Conservation (phyloP, 2,329 filamentous ascomycete genomes). For the Trichophyton rubrum region DNA sequence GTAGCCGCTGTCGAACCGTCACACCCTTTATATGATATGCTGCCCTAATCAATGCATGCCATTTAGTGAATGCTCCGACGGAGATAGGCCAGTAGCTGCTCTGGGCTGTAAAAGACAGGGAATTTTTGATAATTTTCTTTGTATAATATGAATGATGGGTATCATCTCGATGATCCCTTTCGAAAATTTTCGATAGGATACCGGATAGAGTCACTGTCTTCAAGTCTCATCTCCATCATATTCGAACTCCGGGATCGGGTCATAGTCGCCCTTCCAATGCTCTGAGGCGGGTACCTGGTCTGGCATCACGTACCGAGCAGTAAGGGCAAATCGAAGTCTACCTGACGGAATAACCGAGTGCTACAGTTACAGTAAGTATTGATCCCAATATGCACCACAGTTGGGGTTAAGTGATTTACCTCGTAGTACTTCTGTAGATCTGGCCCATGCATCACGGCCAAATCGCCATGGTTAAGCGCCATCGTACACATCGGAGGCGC, state of each 20-base stretch:
- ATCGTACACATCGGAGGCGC: constrained; percentile 30
- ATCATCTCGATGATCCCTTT: no score
- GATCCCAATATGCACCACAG: not conserved
- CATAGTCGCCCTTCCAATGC: constrained; percentile 14
- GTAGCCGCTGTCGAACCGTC: no score
- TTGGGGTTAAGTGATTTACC: constrained; percentile 16
- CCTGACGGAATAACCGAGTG: constrained; percentile 35
- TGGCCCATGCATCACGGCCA: constrained; percentile 46
- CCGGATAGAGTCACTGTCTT: no score
- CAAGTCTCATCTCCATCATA: constrained; percentile 16
- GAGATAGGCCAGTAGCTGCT: no score
- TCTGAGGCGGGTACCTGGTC: constrained; percentile 22
- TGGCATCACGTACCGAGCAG: constrained; percentile 35
- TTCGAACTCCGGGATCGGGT: constrained; percentile 6
- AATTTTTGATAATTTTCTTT: no score
- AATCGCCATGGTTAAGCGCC: constrained; percentile 43
- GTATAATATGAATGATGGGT: no score
- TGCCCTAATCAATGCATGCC: no score
- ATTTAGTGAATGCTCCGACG: no score
- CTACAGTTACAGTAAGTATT: constrained; percentile 10
- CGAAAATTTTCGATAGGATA: no score
- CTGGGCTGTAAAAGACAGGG: no score
- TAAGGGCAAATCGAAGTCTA: constrained; percentile 38
- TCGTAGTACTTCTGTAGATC: constrained; percentile 45
- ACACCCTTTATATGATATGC: no score